A percentile compares a stretch with the other conserved stretches of the same genome.
These are phyloP conservation scores for Cytospora leucostoma DNA, from an alignment of 2,329 filamentous ascomycete species.

Conservation along the genomic window DNA sequence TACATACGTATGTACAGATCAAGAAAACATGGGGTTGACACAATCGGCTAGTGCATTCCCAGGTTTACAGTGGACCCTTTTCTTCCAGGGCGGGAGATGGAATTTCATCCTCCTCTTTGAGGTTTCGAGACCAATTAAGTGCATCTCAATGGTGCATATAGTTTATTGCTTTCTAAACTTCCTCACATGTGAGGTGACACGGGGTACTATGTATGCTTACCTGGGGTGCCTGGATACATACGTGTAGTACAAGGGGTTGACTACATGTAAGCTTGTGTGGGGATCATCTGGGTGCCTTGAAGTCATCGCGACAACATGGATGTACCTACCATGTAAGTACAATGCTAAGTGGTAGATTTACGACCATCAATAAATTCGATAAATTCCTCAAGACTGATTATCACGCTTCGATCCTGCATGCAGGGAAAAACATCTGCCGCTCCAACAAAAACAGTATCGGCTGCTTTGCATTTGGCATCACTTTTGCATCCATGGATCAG, in stretches of 20 bases:
- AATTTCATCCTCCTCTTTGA: too few species aligned
- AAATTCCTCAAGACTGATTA: background rate
- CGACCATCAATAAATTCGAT: constrained; percentile 12
- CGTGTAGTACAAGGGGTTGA: background rate
- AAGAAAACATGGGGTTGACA: too few species aligned
- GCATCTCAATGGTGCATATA: background rate
- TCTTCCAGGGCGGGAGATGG: too few species aligned
- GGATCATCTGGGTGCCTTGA: background rate
- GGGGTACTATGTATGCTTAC: background rate
- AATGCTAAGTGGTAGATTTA: constrained; percentile 1
- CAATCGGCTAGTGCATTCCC: too few species aligned
- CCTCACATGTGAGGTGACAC: background rate
- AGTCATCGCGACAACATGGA: background rate
- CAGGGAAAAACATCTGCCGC: background rate
- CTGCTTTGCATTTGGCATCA: background rate
- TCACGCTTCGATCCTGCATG: background rate
- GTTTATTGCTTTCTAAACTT: background rate
- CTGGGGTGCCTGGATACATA: background rate
- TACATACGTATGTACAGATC: too few species aligned
- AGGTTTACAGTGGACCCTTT: too few species aligned
- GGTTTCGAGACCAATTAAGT: background rate
- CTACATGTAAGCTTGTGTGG: too few species aligned
- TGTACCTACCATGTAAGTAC: background rate
- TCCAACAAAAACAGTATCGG: background rate
- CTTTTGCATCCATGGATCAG: background rate